phyloP scores from a whole-genome alignment of 306 rosid genomes.

The Glycine soja region DNA sequence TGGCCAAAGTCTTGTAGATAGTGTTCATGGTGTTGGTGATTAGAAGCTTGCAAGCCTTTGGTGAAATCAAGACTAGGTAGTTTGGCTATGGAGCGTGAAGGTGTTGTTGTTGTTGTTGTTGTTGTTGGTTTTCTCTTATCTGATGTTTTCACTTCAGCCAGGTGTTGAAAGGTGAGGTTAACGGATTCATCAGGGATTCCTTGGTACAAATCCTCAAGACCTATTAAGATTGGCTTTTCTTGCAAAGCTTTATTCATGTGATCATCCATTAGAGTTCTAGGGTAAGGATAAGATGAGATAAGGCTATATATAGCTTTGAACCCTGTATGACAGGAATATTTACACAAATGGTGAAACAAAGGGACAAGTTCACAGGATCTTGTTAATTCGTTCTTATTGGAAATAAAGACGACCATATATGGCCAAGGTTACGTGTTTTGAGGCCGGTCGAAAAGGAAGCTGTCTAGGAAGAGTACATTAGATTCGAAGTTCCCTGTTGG shows the following conservation, averaged over 20 bases:
- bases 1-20: background rate
- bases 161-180: slow-evolving; percentile 79
- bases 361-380: too few relatives aligned
- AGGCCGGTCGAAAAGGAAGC: slow-evolving; percentile 50
- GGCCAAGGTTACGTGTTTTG: slow-evolving; percentile 23
- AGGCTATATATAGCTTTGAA: slow-evolving; percentile 3
- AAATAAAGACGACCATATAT: slow-evolving; percentile 44
- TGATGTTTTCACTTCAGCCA: slow-evolving; percentile 54
- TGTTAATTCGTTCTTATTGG: slow-evolving; percentile 38
- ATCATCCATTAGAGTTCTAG: slow-evolving; percentile 55
- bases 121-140: slow-evolving; percentile 43
- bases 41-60: slow-evolving; percentile 58
- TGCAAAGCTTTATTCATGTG: background rate
- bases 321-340: slow-evolving; percentile 2
- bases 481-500: background rate
- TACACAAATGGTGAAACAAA: slow-evolving; percentile 34
- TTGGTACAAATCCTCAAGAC: slow-evolving; percentile 75
- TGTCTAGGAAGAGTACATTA: background rate
- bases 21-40: background rate
- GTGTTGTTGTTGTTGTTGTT: background rate
- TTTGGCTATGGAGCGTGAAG: slow-evolving; percentile 42
- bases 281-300: slow-evolving; percentile 3
- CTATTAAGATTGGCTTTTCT: slow-evolving; percentile 61
- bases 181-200: slow-evolving; percentile 91
- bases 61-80: slow-evolving; percentile 79